These are phyloP conservation scores for Polytrichum commune DNA, from an alignment of 225 moss, liverwort and hornwort genomes.

Conservation along the genomic window DNA sequence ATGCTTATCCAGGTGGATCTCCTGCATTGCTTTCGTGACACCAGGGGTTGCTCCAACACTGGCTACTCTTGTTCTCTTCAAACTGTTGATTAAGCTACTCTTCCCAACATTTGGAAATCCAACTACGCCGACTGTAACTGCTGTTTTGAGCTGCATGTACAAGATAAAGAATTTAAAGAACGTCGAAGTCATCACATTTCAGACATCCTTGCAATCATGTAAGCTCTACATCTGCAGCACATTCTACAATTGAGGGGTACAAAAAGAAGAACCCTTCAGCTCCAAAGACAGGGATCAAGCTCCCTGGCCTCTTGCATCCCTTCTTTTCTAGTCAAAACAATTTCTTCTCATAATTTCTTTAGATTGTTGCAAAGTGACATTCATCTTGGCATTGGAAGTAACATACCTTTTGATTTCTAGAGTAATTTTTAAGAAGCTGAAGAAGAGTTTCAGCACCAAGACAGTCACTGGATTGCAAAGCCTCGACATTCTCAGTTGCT, in stretches of 20 bases:
- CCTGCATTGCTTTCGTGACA: slow-evolving; percentile 82
- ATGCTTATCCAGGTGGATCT: slow-evolving; percentile 78
- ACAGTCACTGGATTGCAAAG: slow-evolving; percentile 65
- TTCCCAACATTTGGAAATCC: slow-evolving; percentile 95
- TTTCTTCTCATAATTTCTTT: too few relatives aligned
- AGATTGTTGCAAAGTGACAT: too few relatives aligned
- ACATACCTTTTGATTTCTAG: slow-evolving; percentile 66
- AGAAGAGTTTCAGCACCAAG: slow-evolving; percentile 82
- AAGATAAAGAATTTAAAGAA: not conserved
- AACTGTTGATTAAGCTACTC: slow-evolving; percentile 85
- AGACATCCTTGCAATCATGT: too few relatives aligned
- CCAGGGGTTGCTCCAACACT: slow-evolving; percentile 78
- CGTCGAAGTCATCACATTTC: too few relatives aligned
- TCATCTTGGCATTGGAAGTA: too few relatives aligned
- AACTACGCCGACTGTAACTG: slow-evolving; percentile 77
- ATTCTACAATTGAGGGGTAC: not conserved
- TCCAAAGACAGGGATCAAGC: too few relatives aligned
- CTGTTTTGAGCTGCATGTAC: slow-evolving; percentile 64
- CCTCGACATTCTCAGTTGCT: slow-evolving; percentile 39
- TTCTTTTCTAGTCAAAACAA: too few relatives aligned
- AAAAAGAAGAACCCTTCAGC: too few relatives aligned
- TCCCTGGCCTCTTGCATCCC: too few relatives aligned
- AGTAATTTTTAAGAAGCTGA: slow-evolving; percentile 79
- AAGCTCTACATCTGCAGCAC: too few relatives aligned
- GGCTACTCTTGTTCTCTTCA: slow-evolving; percentile 78